Percentiles rank a stretch among this genome's conserved stretches.
Evolutionary conservation across 2,329 filamentous ascomycete genomes (phyloP).

Genomic region (Aspergillus quadrilineatus): DNA sequence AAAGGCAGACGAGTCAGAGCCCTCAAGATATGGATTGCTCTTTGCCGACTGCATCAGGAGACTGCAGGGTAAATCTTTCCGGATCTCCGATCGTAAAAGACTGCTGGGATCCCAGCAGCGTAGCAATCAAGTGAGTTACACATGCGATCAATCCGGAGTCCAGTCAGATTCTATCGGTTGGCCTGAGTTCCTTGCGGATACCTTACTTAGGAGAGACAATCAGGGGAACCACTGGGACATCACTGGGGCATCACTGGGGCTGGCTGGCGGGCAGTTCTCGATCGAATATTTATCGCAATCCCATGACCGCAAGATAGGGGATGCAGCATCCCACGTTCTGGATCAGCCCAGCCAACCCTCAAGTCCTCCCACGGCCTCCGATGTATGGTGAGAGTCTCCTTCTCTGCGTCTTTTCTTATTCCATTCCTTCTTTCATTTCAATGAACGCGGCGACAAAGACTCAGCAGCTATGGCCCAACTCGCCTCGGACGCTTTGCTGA

Average conservation of each 20-base stretch:
- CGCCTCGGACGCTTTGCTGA: conserved; percentile 25
- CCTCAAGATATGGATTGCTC: background rate
- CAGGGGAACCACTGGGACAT: background rate
- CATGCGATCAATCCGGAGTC: background rate
- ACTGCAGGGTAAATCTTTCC: background rate
- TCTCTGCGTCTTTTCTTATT: background rate
- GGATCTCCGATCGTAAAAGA: background rate
- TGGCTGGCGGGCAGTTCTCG: background rate
- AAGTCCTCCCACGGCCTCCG: background rate
- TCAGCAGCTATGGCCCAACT: conserved; percentile 19
- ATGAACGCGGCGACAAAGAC: conserved; percentile 1
- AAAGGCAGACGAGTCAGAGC: background rate
- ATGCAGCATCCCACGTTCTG: conserved; percentile 17
- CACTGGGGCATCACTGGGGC: background rate
- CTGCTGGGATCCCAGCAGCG: conserved; percentile 2
- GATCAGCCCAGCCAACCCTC: background rate
- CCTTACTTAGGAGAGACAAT: conserved; percentile 4
- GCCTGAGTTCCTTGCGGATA: background rate
- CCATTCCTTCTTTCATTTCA: conserved; percentile 3
- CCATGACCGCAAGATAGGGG: conserved; percentile 7
- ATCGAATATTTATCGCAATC: background rate
- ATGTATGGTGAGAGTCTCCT: background rate
- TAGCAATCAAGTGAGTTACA: conserved; percentile 14
- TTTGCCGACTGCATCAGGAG: background rate
- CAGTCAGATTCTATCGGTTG: background rate